Base-by-base conservation (phyloP, 495 filamentous ascomycete genomes). In the Xylaria telfairii region DNA sequence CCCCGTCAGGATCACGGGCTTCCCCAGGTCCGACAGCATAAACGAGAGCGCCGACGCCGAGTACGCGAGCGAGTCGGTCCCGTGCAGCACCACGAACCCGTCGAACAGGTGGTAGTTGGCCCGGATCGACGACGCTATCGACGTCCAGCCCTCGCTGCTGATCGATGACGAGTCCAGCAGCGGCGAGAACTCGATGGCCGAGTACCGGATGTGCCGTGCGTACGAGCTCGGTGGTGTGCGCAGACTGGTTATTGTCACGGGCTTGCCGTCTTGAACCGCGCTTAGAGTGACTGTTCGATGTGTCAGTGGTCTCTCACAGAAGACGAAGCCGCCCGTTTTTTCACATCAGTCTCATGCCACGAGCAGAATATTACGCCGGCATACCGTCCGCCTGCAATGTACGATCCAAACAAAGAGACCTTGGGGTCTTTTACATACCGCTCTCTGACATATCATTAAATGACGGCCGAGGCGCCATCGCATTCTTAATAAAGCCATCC, bases 51-150 rank as follows among this genome's bases (percentile, higher is more conserved):
- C 95, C 6, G 94, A 97, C 75, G 92, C 92, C 1, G 94, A 96
- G 79, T 97, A 98, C 12, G 95, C 92, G 65, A 98, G 84, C 65
- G 91, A 94, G 79, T 99, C 96, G 3, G 96, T 99, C 71, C 96
- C 96, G 80, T 99, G 96, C n/a, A 98, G 87, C 21, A 99, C 86
- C 12, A 99, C 94, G 77, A 99, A 99, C 26, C 91, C 94, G 80
- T 98, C 96, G 76, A 94, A 99, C 4, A 93, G 87, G 61, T 90
- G 88, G 81, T 98, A 99, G 80, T 99, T 99, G 54, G 88, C 83
- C 72, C 86, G 77, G 74, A 90, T 83, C 9, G 87, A 82, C 46
- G 84, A 82, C 0, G 95, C 94, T 71, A 99, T 98, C 77, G 94
- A 87, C 0, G 90, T 89, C 96, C 96, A 99, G 28, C 95, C 95